Conservation (phyloP, 176 grass and related monocot genomes). For the Leersia perrieri region DNA sequence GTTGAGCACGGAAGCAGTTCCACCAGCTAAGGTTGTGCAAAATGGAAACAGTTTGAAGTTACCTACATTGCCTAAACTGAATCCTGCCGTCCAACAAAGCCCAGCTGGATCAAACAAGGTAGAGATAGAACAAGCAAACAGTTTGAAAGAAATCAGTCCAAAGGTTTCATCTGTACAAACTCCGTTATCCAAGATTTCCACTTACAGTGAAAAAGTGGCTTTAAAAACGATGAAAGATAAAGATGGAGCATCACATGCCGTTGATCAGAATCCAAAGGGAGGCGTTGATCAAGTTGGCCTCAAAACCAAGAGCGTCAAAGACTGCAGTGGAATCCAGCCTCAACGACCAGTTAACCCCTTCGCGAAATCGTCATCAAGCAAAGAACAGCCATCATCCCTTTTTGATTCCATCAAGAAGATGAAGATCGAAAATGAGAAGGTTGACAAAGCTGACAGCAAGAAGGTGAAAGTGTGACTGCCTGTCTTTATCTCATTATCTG, state of each 20-base stretch:
- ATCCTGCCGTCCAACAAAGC: conserved; percentile 8
- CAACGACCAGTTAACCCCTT: conserved; percentile 62
- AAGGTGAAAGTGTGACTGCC: conserved; percentile 32
- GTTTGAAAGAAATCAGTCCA: neutral
- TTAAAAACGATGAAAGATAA: conserved; percentile 26
- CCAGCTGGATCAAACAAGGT: conserved; percentile 30
- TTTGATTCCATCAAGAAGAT: conserved; percentile 73
- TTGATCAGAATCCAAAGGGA: conserved; percentile 15
- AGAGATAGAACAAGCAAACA: conserved; percentile 23
- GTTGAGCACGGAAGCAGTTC: neutral
- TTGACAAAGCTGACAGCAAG: conserved; percentile 38
- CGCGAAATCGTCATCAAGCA: conserved; percentile 47
- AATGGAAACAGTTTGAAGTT: neutral
- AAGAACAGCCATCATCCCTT: conserved; percentile 49
- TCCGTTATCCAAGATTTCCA: conserved; percentile 30
- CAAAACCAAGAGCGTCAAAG: neutral
- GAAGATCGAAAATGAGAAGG: conserved; percentile 48
- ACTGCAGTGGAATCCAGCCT: conserved; percentile 1
- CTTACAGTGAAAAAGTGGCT: conserved; percentile 6
- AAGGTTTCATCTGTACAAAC: conserved; percentile 20
- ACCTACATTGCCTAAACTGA: conserved; percentile 20
- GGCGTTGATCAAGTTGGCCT: neutral
- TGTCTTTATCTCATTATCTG: neutral
- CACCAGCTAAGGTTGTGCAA: conserved; percentile 20
- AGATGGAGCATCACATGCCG: conserved; percentile 3